A percentile compares a stretch with the other conserved stretches of the same genome.
These are phyloP conservation scores for Termitomyces sp. DNA, from an alignment of 1,284 basidiomycete species.

Conservation along the genomic window DNA sequence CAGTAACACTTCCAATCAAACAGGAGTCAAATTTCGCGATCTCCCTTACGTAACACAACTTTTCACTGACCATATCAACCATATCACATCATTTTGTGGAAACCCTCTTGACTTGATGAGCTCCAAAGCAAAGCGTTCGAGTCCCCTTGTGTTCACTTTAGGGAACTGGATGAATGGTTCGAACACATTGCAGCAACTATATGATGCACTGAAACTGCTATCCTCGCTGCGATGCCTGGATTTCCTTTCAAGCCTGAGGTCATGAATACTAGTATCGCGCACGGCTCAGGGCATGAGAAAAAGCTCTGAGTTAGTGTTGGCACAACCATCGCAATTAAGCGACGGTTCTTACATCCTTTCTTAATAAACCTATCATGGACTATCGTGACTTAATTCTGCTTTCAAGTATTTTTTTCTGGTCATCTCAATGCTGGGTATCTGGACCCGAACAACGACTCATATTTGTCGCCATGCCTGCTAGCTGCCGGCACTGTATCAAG, in stretches of 20 bases:
- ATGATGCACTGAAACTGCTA: not conserved
- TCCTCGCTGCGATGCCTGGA: not conserved
- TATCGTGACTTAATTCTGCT: not conserved
- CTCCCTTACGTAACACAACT: not conserved
- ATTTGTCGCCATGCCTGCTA: not conserved
- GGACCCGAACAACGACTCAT: not conserved
- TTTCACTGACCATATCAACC: no score
- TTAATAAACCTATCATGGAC: not conserved
- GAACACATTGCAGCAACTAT: not conserved
- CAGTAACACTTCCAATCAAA: not conserved
- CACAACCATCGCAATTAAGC: not conserved
- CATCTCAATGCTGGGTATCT: no score
- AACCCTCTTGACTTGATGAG: not conserved
- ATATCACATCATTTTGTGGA: not conserved
- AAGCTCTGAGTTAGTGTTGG: not conserved
- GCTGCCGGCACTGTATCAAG: not conserved
- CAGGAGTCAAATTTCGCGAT: not conserved
- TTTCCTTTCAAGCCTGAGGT: not conserved
- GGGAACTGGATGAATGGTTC: not conserved
- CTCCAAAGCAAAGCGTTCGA: no score
- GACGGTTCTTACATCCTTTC: not conserved
- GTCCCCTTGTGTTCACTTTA: not conserved
- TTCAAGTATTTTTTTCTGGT: not conserved
- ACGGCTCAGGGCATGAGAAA: not conserved
- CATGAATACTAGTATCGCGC: no score